phyloP scores from a whole-genome alignment of 331 rosid genomes.

The Quercus phellos region DNA sequence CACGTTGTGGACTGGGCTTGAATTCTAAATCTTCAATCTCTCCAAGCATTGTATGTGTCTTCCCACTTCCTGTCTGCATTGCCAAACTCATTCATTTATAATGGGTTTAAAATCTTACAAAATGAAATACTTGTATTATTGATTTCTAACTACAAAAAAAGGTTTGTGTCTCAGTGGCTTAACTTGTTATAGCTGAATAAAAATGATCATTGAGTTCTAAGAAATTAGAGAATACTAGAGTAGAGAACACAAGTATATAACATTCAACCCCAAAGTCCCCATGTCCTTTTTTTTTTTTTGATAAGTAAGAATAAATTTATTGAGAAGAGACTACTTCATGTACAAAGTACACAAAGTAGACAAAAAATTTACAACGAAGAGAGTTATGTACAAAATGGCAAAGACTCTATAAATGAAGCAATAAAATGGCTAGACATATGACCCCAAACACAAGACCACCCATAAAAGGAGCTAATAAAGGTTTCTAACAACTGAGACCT shows the following conservation, averaged over 20 bases:
- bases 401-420: too few species aligned
- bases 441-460: too few species aligned
- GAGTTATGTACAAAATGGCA: too few species aligned
- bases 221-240: neutral
- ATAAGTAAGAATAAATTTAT: too few species aligned
- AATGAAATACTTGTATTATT: neutral
- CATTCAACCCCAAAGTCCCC: neutral
- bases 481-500: too few species aligned
- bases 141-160: neutral
- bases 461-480: too few species aligned
- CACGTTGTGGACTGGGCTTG: constrained; percentile 84
- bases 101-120: neutral
- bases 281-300: neutral
- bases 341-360: too few species aligned
- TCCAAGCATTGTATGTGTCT: constrained; percentile 97
- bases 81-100: constrained; percentile 23
- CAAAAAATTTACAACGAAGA: too few species aligned
- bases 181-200: constrained; percentile 7
- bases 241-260: neutral
- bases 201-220: constrained; percentile 6
- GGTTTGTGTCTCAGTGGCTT: neutral
- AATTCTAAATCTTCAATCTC: constrained; percentile 82
- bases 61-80: constrained; percentile 97
- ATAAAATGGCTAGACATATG: too few species aligned
- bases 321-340: too few species aligned